Percentiles rank a stretch among this genome's conserved stretches.
Evolutionary conservation across 208 protist genomes (phyloP).

Genomic region (Leptomonas pyrrhocoris): DNA sequence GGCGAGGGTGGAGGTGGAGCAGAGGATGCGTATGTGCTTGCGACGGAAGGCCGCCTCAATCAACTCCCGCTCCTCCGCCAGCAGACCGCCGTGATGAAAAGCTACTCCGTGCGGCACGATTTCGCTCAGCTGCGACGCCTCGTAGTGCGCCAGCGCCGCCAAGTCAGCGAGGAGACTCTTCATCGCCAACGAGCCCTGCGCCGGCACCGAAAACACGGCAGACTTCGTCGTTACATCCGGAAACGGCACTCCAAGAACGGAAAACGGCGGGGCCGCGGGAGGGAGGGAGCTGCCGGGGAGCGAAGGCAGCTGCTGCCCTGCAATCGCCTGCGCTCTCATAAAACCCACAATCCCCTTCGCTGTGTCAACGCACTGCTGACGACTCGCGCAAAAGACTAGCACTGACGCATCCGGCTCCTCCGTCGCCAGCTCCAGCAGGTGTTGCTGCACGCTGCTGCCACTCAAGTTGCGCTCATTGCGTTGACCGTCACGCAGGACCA

Average conservation of each 20-base stretch:
- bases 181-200: constrained; percentile 26
- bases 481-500: constrained; percentile 55
- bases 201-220: constrained; percentile 19
- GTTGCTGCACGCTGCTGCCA: constrained; percentile 34
- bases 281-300: neutral
- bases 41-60: constrained; percentile 84
- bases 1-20: constrained; percentile 93
- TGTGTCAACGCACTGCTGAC: constrained; percentile 77
- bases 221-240: neutral
- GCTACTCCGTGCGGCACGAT: constrained; percentile 80
- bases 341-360: constrained; percentile 61
- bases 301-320: constrained; percentile 22
- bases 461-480: constrained; percentile 51
- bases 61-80: constrained; percentile 78
- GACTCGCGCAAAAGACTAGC: constrained; percentile 87
- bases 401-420: constrained; percentile 67
- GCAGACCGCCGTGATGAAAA: constrained; percentile 90
- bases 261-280: neutral
- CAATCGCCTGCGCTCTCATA: constrained; percentile 25
- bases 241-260: constrained; percentile 12
- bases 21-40: constrained; percentile 76
- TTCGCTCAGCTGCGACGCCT: constrained; percentile 46
- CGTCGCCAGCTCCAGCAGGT: constrained; percentile 65
- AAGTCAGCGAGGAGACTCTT: constrained; percentile 52
- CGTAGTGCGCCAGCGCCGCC: constrained; percentile 36